Evolutionary conservation across 2,329 filamentous ascomycete genomes (phyloP).

Genomic region (Fonsecaea erecta): DNA sequence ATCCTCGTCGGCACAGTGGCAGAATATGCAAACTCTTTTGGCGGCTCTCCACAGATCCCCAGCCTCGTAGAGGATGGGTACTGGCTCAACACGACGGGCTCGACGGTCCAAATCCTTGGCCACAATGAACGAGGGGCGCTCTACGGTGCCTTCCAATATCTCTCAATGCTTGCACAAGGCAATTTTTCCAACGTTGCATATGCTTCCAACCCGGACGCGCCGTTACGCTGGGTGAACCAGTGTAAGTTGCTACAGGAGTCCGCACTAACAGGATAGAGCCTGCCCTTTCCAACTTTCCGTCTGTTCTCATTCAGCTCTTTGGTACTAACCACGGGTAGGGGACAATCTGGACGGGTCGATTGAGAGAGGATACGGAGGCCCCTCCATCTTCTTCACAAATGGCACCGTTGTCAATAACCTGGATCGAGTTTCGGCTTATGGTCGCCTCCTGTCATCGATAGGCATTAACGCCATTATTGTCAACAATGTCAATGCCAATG

Average conservation of each 20-base stretch:
- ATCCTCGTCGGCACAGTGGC: constrained; percentile 43
- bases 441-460: constrained; percentile 68
- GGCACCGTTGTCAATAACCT: constrained; percentile 60
- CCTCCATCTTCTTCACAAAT: constrained; percentile 70
- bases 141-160: constrained; percentile 71
- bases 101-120: constrained; percentile 58
- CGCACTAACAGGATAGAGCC: not conserved
- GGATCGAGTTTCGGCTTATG: constrained; percentile 65
- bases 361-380: constrained; percentile 70
- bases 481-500: constrained; percentile 75
- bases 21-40: constrained; percentile 40
- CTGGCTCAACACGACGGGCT: constrained; percentile 57
- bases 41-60: constrained; percentile 33
- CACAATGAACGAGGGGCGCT: constrained; percentile 70
- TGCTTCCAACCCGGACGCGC: constrained; percentile 61
- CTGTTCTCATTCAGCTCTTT: not conserved
- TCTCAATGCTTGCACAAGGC: constrained; percentile 67
- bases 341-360: constrained; percentile 69
- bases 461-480: constrained; percentile 69
- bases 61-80: constrained; percentile 56
- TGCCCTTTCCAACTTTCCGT: not conserved
- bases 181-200: constrained; percentile 56
- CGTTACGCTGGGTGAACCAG: constrained; percentile 72
- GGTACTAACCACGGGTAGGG: constrained; percentile 1
- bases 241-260: constrained; percentile 46